Evolutionary conservation across 1,284 basidiomycete genomes (phyloP), one percentile per base, ranked within the genome.

Genomic region (Ustilago crameri): DNA sequence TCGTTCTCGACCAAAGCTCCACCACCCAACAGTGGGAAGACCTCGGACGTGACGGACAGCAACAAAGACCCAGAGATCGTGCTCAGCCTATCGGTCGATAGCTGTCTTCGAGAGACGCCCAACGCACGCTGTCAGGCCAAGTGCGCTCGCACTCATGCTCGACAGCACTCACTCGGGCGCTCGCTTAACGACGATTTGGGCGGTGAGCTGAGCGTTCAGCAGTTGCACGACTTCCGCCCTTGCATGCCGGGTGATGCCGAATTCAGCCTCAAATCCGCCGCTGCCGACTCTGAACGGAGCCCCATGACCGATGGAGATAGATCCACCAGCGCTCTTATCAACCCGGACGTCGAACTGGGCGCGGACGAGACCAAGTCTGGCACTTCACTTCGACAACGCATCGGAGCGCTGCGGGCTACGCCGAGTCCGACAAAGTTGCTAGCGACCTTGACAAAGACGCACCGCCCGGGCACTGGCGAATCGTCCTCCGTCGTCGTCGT

Each of bases 171-270:
- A 17, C 35, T 7, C 18, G 48, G 5, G 23, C 24, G n/a, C n/a
- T 27, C 23, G 3, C 3, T 40, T 9, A 8, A 18, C 5, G 41
- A 50, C 5, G 51, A 41, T 3, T n/a, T 46, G n/a, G 17, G 5
- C 5, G 7, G 22, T 0, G 35, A 40, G 30, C 20, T 46, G 7
- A 55, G 50, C 3, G 66, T 69, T 18, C 55, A 53, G 4, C 66
- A 69, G 43, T 26, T 69, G 38, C 66, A 69, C 27, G 66, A 69
- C 38, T 69, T 69, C 30, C 47, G 59, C 9, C 55, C 34, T 1
- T 57, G 41, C 2, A n/a, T 50, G 10, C 54, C 66, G 0, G 37
- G 41, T 0, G 51, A 49, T 10, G 38, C 56, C 14, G 37, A 18
- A 0, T 34, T 52, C 3, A 26, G 22, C n/a, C 20, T 30, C 1